A percentile compares a stretch with the other conserved stretches of the same genome.
These are phyloP conservation scores for Poronia punctata DNA, from an alignment of 495 filamentous ascomycete genomes.

Conservation along the genomic window DNA sequence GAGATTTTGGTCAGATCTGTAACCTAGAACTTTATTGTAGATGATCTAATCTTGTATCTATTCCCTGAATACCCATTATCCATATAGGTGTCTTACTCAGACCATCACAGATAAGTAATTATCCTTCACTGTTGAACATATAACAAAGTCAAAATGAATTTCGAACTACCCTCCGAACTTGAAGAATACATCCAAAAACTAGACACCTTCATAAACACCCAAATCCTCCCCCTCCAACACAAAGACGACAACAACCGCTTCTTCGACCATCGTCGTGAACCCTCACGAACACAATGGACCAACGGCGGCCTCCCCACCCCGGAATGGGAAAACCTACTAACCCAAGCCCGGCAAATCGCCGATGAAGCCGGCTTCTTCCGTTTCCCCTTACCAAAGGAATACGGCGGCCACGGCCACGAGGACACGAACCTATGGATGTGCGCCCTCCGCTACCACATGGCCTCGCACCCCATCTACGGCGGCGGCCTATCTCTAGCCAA, in stretches of 20 bases:
- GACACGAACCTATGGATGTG: slow-evolving; percentile 53
- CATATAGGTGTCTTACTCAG: too few species aligned
- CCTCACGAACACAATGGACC: slow-evolving; percentile 48
- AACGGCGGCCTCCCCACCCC: slow-evolving; percentile 43
- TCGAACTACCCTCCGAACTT: slow-evolving; percentile 45
- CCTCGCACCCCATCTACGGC: slow-evolving; percentile 31
- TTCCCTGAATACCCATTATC: too few species aligned
- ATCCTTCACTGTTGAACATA: too few species aligned
- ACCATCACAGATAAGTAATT: too few species aligned
- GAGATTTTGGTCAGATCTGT: too few species aligned
- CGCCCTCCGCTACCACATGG: slow-evolving; percentile 51
- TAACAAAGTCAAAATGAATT: slow-evolving; percentile 43
- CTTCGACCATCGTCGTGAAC: slow-evolving; percentile 55
- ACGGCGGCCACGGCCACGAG: slow-evolving; percentile 42
- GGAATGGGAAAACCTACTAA: slow-evolving; percentile 50
- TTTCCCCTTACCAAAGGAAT: slow-evolving; percentile 46
- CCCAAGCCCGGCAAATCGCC: slow-evolving; percentile 36
- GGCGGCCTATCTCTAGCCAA: slow-evolving; percentile 50
- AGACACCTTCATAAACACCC: slow-evolving; percentile 47
- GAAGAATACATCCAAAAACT: slow-evolving; percentile 36
- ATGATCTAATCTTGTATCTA: too few species aligned
- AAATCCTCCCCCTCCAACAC: slow-evolving; percentile 46
- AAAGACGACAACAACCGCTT: slow-evolving; percentile 50
- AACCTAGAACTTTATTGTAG: too few species aligned
- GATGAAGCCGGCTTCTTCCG: slow-evolving; percentile 52